Evolutionary conservation across 2,329 filamentous ascomycete genomes (phyloP), one percentile per base, ranked within the genome.

Genomic region (Colletotrichum sp.): DNA sequence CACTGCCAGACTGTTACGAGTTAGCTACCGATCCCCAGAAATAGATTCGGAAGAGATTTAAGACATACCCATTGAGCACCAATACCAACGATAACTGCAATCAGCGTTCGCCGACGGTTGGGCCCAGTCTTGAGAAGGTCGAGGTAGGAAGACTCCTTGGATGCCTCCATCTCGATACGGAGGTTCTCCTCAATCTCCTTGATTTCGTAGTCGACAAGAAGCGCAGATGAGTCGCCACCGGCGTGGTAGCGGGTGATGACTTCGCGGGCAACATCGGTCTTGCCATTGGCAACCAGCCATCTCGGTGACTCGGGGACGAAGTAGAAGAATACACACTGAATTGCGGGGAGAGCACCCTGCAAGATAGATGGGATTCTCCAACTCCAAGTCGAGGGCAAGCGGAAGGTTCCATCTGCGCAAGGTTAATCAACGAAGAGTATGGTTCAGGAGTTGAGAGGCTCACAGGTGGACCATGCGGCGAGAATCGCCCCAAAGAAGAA

Each of bases 221-320:
- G 71, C 21, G 75, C 74, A 3, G 24, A 57, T 8, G 89, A 91
- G 66, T 92, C 87, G 15, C 88, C 89, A 70, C 74, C 77, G 28
- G 69, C 73, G 21, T 92, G 92, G 78, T 89, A 92, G 71, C 87
- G 89, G 7, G 86, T 87, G 59, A 93, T 86, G 15, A 89, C 88
- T 3, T 85, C 84, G 12, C 88, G 84, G 0, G 91, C 89, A 68
- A 91, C 84, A 8, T 91, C 88, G 13, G 86, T 83, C 55, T 89
- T 88, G 75, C 88, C 87, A 72, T 91, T 88, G 75, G 88, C 88
- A 71, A 92, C 90, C 21, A 93, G 85, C 91, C 91, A 93, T 73
- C 92, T 84, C 4, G 92, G 92, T 5, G 90, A 92, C 79, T 93
- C 92, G 0, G 92, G 92, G 2, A 93, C 69, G 18, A 67, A 71